Conservation (phyloP, 2,329 filamentous ascomycete species). For the Colletotrichum euphorbiae region DNA sequence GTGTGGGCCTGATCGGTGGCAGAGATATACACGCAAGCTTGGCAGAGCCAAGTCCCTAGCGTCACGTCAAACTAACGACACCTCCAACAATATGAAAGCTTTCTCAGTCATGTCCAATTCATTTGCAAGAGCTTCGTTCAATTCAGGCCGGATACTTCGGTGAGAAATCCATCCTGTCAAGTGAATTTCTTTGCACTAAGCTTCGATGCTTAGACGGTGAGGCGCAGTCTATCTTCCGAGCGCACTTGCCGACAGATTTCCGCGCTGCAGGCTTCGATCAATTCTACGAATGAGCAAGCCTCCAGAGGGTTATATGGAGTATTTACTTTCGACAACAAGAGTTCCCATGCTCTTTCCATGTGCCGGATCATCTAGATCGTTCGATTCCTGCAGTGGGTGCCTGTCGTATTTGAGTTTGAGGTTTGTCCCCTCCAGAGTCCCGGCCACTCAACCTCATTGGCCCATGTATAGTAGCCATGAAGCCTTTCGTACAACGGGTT, state of each 20-base stretch:
- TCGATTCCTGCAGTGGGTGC: neutral
- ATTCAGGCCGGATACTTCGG: too few species aligned
- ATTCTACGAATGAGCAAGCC: neutral
- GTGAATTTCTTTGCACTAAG: too few species aligned
- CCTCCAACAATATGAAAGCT: too few species aligned
- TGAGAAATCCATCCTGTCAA: too few species aligned
- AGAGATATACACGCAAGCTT: neutral
- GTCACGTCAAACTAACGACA: neutral
- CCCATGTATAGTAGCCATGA: neutral
- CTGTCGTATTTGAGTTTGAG: neutral
- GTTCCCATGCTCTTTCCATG: neutral
- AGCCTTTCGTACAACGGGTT: neutral
- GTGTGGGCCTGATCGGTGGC: neutral
- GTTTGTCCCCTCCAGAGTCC: neutral
- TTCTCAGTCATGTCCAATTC: too few species aligned
- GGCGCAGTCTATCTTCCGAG: neutral
- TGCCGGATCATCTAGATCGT: neutral
- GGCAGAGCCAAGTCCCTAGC: conserved; percentile 7
- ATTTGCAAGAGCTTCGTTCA: too few species aligned
- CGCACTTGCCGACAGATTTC: neutral
- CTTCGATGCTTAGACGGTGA: neutral
- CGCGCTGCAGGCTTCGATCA: neutral
- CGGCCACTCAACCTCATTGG: neutral
- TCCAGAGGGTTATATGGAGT: neutral
- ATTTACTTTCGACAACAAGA: too few species aligned